Conservation (phyloP, 495 filamentous ascomycete species). For the Tuber melanosporum region DNA sequence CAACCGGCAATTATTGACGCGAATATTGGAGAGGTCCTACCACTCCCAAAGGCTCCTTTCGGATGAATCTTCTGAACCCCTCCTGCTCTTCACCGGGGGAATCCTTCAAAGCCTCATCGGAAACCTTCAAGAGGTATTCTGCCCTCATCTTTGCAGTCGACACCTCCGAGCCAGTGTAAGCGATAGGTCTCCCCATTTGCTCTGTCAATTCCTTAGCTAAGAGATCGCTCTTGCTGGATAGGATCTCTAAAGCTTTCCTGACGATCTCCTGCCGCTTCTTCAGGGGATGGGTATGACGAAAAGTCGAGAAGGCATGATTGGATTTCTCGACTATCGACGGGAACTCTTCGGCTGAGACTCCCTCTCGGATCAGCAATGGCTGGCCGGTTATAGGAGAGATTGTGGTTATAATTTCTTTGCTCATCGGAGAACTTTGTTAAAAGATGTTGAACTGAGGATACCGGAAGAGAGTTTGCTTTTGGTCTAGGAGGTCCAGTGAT, state of each 20-base stretch:
- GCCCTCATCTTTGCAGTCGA: constrained; percentile 72
- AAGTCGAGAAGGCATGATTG: constrained; percentile 64
- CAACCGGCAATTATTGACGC: not conserved
- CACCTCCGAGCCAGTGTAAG: constrained; percentile 74
- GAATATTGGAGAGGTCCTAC: constrained; percentile 42
- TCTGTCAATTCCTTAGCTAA: constrained; percentile 78
- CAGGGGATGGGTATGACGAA: constrained; percentile 57
- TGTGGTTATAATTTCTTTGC: constrained; percentile 73
- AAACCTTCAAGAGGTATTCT: constrained; percentile 75
- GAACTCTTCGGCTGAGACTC: constrained; percentile 60
- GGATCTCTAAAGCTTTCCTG: constrained; percentile 61
- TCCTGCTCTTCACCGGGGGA: constrained; percentile 72
- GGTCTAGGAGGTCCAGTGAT: not conserved
- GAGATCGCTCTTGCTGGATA: constrained; percentile 65
- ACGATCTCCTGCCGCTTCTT: constrained; percentile 67
- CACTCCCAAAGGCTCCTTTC: constrained; percentile 75
- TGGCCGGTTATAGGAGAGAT: constrained; percentile 82
- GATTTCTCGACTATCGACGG: constrained; percentile 58
- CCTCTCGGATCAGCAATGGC: constrained; percentile 66
- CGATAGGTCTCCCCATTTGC: constrained; percentile 90
- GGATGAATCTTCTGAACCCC: constrained; percentile 83
- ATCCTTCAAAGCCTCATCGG: constrained; percentile 61
- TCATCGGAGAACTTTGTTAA: constrained; percentile 51
- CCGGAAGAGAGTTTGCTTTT: not conserved
- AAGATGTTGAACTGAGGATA: not conserved